These are phyloP conservation scores for Fusarium aywerte DNA, from an alignment of 2,329 filamentous ascomycete species.

Conservation along the genomic window DNA sequence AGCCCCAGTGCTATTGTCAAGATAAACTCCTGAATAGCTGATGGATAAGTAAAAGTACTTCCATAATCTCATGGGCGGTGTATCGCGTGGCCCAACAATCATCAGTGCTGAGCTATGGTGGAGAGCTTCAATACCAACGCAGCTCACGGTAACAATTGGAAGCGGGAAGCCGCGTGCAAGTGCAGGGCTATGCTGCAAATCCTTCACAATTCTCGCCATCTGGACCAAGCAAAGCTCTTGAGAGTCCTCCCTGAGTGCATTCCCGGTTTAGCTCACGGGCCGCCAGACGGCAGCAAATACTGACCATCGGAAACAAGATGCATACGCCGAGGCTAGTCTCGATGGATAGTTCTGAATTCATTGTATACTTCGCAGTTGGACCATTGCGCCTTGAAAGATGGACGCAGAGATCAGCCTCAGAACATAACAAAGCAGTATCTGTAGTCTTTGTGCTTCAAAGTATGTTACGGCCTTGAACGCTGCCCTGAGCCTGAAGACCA, in stretches of 20 bases:
- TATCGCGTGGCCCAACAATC: slow-evolving; percentile 22
- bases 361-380: slow-evolving; percentile 9
- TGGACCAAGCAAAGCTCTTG: slow-evolving; percentile 45
- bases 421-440: slow-evolving; percentile 25
- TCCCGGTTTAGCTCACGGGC: slow-evolving; percentile 37
- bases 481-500: slow-evolving; percentile 38
- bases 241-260: slow-evolving; percentile 28
- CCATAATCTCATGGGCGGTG: slow-evolving; percentile 29
- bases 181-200: slow-evolving; percentile 42
- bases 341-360: slow-evolving; percentile 13
- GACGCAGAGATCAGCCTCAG: slow-evolving; percentile 28
- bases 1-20: slow-evolving; percentile 45
- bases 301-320: slow-evolving; percentile 22
- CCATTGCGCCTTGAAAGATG: slow-evolving; percentile 8
- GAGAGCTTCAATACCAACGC: slow-evolving; percentile 28
- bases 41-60: slow-evolving; percentile 25
- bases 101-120: slow-evolving; percentile 22
- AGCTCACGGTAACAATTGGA: slow-evolving; percentile 40
- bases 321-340: slow-evolving; percentile 30
- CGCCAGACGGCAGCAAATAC: slow-evolving; percentile 34
- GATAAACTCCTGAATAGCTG: slow-evolving; percentile 27
- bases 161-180: slow-evolving; percentile 48
- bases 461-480: slow-evolving; percentile 30
- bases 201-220: slow-evolving; percentile 42
- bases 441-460: slow-evolving; percentile 31